Conservation (phyloP, 1,284 basidiomycete species). For the Psilocybe mexicana region DNA sequence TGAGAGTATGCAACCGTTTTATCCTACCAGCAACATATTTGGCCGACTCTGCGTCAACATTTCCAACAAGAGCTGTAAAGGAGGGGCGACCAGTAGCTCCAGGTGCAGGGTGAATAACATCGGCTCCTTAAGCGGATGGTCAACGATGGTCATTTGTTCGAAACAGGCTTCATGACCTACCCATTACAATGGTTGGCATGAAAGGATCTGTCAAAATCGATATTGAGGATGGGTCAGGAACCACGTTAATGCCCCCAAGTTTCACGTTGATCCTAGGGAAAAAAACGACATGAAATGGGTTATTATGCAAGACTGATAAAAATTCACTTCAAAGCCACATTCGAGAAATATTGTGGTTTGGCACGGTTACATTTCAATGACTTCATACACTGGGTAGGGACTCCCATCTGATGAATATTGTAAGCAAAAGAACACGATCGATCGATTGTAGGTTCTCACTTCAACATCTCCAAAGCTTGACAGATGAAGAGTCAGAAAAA, state of each 20-base stretch:
- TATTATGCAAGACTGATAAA: neutral
- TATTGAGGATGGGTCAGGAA: conserved; percentile 65
- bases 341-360: conserved; percentile 74
- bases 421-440: neutral
- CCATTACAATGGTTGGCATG: conserved; percentile 78
- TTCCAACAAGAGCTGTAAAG: conserved; percentile 74
- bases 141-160: neutral
- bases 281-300: conserved; percentile 5
- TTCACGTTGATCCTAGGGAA: conserved; percentile 72
- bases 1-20: conserved; percentile 23
- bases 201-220: conserved; percentile 63
- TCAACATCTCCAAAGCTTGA: conserved; percentile 68
- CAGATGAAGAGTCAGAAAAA: neutral
- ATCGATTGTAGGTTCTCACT: conserved; percentile 37
- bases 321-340: conserved; percentile 75
- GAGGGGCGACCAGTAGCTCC: conserved; percentile 73
- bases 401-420: conserved; percentile 44
- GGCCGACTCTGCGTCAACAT: conserved; percentile 66
- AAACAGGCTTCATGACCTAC: conserved; percentile 33
- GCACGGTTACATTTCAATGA: conserved; percentile 60
- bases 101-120: conserved; percentile 78
- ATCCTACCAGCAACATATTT: conserved; percentile 52
- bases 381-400: conserved; percentile 76
- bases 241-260: conserved; percentile 75
- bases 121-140: conserved; percentile 50